Evolutionary conservation across 306 rosid genomes (phyloP), one percentile per base, ranked within the genome.

Genomic region (Bauhinia variegata): DNA sequence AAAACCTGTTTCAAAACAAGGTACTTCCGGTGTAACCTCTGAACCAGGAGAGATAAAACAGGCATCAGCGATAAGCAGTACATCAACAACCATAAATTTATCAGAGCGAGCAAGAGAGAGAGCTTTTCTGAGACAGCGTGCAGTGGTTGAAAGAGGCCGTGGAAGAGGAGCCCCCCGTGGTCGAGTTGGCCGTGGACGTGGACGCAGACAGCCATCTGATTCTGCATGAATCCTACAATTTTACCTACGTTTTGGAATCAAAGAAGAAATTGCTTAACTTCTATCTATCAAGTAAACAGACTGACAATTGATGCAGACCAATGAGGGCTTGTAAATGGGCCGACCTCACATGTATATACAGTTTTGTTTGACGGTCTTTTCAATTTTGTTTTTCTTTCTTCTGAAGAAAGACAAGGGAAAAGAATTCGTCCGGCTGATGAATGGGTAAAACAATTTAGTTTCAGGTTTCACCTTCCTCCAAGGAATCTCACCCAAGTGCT

Each of bases 101-200:
- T 13, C 37, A 14, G 91, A 86, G 72, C 75, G 96, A 59, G 97
- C 99, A 0, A 78, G 72, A 59, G 78, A 77, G 85, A 83, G 80
- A 69, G 88, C 97, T 10, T 73, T 66, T 60, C 70, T 85, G 63
- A 84, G 98, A 71, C 93, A 78, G 66, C 87, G 88, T 28, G 96
- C 88, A 10, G 85, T 75, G 53, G 69, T 70, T n/a, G 62, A 17
- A 43, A 76, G 96, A 74, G 91, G 82, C 16, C 95, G 96, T 11
- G 96, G 80, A 70, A 80, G 99, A 71, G 68, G 54, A 17, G n/a
- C 18, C 7, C 80, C 71, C 6, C 90, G 93, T 5, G 92, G 75
- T 39, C 85, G 88, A 13, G 82, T 67, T 49, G 74, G 72, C 8
- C 82, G 86, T 4, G 76, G 82, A 10, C 80, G 93, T 11, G 87